Percentiles rank a stretch among this genome's conserved stretches.
These are phyloP conservation scores for Cetradonia linearis DNA, from an alignment of 495 filamentous ascomycete species.

Conservation along the genomic window DNA sequence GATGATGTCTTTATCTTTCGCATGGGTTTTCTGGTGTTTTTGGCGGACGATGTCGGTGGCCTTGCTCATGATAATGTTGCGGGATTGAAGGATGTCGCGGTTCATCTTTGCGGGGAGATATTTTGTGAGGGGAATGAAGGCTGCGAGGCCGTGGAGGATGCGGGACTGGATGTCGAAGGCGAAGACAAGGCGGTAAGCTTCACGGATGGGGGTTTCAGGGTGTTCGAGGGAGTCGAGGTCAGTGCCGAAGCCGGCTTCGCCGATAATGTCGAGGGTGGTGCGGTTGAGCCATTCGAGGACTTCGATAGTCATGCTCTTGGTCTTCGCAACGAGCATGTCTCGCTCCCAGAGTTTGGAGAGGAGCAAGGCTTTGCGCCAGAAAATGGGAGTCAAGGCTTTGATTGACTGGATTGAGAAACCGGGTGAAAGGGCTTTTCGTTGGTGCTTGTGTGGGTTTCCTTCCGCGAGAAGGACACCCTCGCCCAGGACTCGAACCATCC, in stretches of 20 bases:
- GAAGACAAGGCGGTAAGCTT: conserved; percentile 38
- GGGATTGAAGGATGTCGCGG: conserved; percentile 34
- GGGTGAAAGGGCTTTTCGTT: conserved; percentile 39
- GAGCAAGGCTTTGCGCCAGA: conserved; percentile 41
- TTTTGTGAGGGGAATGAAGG: conserved; percentile 35
- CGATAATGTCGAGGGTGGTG: conserved; percentile 44
- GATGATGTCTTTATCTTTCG: conserved; percentile 37
- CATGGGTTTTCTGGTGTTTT: conserved; percentile 30
- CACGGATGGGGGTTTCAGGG: conserved; percentile 33
- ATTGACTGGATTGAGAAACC: conserved; percentile 40
- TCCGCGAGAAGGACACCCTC: conserved; percentile 41
- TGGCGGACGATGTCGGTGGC: conserved; percentile 31
- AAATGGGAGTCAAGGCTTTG: conserved; percentile 37
- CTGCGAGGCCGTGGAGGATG: conserved; percentile 35
- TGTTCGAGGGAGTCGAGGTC: conserved; percentile 37
- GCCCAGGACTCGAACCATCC: conserved; percentile 41
- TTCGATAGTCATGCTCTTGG: conserved; percentile 30
- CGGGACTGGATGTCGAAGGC: conserved; percentile 35
- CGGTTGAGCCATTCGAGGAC: conserved; percentile 41
- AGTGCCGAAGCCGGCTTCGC: conserved; percentile 40
- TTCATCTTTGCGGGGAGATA: conserved; percentile 39
- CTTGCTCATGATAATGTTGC: conserved; percentile 32
- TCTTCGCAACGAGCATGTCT: conserved; percentile 29
- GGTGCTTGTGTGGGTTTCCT: conserved; percentile 34
- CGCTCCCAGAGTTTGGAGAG: conserved; percentile 34